Percentiles rank a stretch among this genome's conserved stretches.
Evolutionary conservation across 768 basidiomycete genomes (phyloP).

Genomic region (Paxillus rubicundulus): DNA sequence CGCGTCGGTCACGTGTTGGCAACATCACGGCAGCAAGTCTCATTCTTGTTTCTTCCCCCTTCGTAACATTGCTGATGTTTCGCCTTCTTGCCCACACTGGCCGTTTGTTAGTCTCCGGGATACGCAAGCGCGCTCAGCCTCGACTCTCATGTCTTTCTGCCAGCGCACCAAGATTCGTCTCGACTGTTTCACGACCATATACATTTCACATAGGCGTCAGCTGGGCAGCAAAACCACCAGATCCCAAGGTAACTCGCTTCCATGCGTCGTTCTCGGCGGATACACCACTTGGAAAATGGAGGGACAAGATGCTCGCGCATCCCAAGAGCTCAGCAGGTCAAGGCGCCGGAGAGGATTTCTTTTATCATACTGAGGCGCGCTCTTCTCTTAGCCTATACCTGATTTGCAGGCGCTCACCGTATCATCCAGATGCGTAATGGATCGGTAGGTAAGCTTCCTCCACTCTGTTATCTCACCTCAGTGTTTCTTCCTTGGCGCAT

Average conservation of each 20-base stretch:
- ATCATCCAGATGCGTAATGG: constrained; percentile 63
- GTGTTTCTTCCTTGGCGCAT: background rate
- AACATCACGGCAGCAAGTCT: background rate
- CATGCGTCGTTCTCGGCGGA: constrained; percentile 54
- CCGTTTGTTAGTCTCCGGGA: background rate
- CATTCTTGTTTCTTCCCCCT: background rate
- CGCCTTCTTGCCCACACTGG: constrained; percentile 5
- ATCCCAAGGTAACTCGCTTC: constrained; percentile 33
- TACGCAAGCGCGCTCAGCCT: background rate
- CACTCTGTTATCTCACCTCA: constrained; percentile 19
- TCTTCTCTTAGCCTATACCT: background rate
- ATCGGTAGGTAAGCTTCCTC: constrained; percentile 56
- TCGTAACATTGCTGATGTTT: constrained; percentile 11
- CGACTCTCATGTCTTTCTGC: background rate
- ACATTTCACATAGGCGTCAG: constrained; percentile 74
- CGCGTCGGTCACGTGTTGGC: constrained; percentile 20
- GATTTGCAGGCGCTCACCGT: constrained; percentile 3
- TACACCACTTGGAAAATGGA: constrained; percentile 63
- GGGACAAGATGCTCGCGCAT: constrained; percentile 57
- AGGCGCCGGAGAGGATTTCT: constrained; percentile 60
- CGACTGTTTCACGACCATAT: constrained; percentile 47
- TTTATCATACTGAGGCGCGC: constrained; percentile 67
- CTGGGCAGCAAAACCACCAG: constrained; percentile 72
- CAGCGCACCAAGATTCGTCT: constrained; percentile 15
- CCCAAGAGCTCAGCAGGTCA: constrained; percentile 39